Evolutionary conservation across 495 filamentous ascomycete species (phyloP).

Genomic region (Xylaria bambusicola): DNA sequence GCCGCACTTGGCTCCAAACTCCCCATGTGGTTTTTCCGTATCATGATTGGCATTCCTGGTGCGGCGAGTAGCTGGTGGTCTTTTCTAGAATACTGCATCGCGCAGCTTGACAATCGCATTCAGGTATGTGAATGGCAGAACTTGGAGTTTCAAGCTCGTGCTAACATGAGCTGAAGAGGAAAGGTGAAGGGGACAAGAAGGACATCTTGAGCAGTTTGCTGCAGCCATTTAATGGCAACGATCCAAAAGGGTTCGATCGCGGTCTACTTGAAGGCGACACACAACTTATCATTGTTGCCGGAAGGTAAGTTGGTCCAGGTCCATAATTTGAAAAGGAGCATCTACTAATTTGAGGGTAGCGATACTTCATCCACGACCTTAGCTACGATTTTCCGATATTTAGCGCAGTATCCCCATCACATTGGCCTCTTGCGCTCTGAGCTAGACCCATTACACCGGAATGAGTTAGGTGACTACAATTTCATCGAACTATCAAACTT

Average conservation of each 20-base stretch:
- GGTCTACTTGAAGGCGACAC: slow-evolving; percentile 33
- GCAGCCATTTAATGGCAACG: slow-evolving; percentile 16
- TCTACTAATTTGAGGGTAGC: slow-evolving; percentile 19
- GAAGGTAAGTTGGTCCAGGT: slow-evolving; percentile 18
- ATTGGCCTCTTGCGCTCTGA: slow-evolving; percentile 34
- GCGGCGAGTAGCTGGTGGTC: slow-evolving; percentile 4
- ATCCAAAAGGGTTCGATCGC: slow-evolving; percentile 20
- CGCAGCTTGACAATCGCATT: slow-evolving; percentile 23
- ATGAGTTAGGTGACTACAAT: slow-evolving; percentile 18
- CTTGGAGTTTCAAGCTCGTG: background rate
- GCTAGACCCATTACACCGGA: slow-evolving; percentile 22
- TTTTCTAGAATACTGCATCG: slow-evolving; percentile 9
- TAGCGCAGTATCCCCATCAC: slow-evolving; percentile 34
- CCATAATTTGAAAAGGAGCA: background rate
- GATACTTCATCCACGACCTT: slow-evolving; percentile 43
- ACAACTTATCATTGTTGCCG: slow-evolving; percentile 39
- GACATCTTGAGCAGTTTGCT: slow-evolving; percentile 33
- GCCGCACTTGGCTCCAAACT: slow-evolving; percentile 28
- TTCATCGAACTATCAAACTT: slow-evolving; percentile 23
- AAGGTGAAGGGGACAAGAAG: background rate
- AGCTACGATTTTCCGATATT: slow-evolving; percentile 38
- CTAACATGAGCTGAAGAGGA: slow-evolving; percentile 1
- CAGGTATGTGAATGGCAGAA: slow-evolving; percentile 21
- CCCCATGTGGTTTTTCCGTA: slow-evolving; percentile 24
- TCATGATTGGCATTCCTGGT: slow-evolving; percentile 2